A percentile compares a stretch with the other conserved stretches of the same genome.
Evolutionary conservation across 805 yeast species (phyloP).

Genomic region (Kazachstania bromeliacearum): DNA sequence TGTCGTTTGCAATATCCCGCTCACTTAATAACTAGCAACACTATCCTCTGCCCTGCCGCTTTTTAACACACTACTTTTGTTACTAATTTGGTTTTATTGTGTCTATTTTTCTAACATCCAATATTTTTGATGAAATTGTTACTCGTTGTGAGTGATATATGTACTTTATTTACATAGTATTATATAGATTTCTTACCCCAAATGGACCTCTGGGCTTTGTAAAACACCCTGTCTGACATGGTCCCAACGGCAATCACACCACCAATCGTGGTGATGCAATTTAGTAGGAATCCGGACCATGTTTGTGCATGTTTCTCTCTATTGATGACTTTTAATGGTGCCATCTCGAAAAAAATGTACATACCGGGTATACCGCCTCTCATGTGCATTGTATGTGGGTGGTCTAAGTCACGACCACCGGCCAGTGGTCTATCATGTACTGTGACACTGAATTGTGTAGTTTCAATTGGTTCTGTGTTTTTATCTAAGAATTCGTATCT

Average conservation of each 20-base stretch:
- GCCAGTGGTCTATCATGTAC: conserved; percentile 73
- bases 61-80: too few relatives aligned
- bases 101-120: too few relatives aligned
- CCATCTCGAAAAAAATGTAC: conserved; percentile 79
- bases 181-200: conserved; percentile 19
- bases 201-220: conserved; percentile 77
- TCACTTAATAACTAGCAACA: too few relatives aligned
- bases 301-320: conserved; percentile 57
- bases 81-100: too few relatives aligned
- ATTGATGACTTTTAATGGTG: conserved; percentile 86
- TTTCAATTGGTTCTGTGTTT: conserved; percentile 38
- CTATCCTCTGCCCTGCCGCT: too few relatives aligned
- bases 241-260: conserved; percentile 92
- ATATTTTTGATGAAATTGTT: too few relatives aligned
- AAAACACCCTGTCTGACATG: conserved; percentile 74
- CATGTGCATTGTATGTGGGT: conserved; percentile 72
- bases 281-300: conserved; percentile 74
- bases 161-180: too few relatives aligned
- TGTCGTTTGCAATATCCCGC: too few relatives aligned
- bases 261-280: conserved; percentile 81
- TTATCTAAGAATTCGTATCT: conserved; percentile 59
- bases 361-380: conserved; percentile 89
- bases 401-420: conserved; percentile 90
- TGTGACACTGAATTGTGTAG: conserved; percentile 87
- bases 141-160: too few relatives aligned